Percentiles rank a stretch among this genome's conserved stretches.
These are phyloP conservation scores for Macadamia tetraphylla DNA, from an alignment of 164 flowering plant species.

Conservation along the genomic window DNA sequence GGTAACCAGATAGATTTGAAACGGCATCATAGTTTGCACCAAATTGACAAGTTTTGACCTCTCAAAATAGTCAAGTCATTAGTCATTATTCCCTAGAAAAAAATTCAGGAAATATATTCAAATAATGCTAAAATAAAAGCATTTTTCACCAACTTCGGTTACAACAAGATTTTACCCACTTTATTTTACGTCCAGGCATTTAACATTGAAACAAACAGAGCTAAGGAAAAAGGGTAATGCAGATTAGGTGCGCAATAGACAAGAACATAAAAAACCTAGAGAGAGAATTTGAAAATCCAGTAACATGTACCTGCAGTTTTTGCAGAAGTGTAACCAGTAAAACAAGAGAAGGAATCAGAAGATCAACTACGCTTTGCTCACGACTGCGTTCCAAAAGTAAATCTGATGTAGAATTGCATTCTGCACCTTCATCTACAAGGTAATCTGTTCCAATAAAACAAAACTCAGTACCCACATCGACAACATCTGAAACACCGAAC, in stretches of 20 bases:
- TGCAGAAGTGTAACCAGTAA: slow-evolving; percentile 66
- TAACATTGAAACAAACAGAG: neutral
- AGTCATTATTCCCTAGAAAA: too few species aligned
- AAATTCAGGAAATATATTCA: too few species aligned
- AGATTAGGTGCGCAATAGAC: neutral
- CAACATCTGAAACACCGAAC: too few species aligned
- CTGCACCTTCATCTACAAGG: slow-evolving; percentile 96
- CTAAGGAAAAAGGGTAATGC: neutral
- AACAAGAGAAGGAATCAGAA: slow-evolving; percentile 71
- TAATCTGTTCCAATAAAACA: slow-evolving; percentile 53
- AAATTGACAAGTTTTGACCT: too few species aligned
- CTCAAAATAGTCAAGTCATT: neutral
- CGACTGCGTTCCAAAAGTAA: slow-evolving; percentile 83
- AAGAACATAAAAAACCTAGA: neutral
- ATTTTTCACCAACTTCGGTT: too few species aligned
- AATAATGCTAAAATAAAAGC: too few species aligned
- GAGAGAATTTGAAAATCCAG: neutral
- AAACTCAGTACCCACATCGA: neutral
- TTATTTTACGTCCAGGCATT: too few species aligned
- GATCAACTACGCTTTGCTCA: slow-evolving; percentile 77
- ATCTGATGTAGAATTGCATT: slow-evolving; percentile 84
- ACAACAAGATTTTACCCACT: too few species aligned
- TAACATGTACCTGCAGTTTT: slow-evolving; percentile 61
- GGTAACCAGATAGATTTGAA: too few species aligned
- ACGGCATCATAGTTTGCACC: too few species aligned